Percentiles rank a stretch among this genome's conserved stretches.
Evolutionary conservation across 768 basidiomycete genomes (phyloP).

Genomic region (Xerocomellus chrysenteron): DNA sequence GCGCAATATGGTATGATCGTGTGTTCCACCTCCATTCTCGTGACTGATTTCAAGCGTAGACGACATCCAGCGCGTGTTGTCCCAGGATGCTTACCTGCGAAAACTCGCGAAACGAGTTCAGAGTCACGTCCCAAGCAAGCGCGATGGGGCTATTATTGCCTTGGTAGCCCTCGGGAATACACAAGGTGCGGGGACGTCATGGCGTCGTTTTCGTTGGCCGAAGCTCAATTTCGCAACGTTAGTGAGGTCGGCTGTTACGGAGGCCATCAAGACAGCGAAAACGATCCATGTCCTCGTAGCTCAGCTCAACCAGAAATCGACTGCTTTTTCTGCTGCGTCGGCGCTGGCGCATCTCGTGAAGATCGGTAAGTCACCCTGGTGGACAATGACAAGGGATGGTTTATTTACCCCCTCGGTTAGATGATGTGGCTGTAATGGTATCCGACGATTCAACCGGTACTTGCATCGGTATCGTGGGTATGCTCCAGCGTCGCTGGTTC

Average conservation of each 20-base stretch:
- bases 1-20: slow-evolving; percentile 16
- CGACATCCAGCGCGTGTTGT: slow-evolving; percentile 7
- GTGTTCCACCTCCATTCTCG: neutral
- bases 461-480: slow-evolving; percentile 10
- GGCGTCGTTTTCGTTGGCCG: neutral
- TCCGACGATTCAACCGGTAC: slow-evolving; percentile 3
- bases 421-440: slow-evolving; percentile 13
- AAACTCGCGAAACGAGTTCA: slow-evolving; percentile 18
- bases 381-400: neutral
- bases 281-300: slow-evolving; percentile 18
- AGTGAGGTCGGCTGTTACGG: slow-evolving; percentile 10
- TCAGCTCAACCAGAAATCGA: slow-evolving; percentile 14
- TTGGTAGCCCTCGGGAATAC: slow-evolving; percentile 17
- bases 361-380: slow-evolving; percentile 18
- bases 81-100: slow-evolving; percentile 1
- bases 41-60: slow-evolving; percentile 5
- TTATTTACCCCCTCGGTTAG: slow-evolving; percentile 5
- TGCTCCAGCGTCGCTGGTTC: slow-evolving; percentile 30
- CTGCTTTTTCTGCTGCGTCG: slow-evolving; percentile 20
- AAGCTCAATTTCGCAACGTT: neutral
- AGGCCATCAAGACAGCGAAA: slow-evolving; percentile 13
- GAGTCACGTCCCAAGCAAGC: slow-evolving; percentile 2
- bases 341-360: slow-evolving; percentile 15
- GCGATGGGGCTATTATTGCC: slow-evolving; percentile 19
- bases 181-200: neutral